These are phyloP conservation scores for Eucommia ulmoides DNA, from an alignment of 257 asterid species.

Conservation along the genomic window DNA sequence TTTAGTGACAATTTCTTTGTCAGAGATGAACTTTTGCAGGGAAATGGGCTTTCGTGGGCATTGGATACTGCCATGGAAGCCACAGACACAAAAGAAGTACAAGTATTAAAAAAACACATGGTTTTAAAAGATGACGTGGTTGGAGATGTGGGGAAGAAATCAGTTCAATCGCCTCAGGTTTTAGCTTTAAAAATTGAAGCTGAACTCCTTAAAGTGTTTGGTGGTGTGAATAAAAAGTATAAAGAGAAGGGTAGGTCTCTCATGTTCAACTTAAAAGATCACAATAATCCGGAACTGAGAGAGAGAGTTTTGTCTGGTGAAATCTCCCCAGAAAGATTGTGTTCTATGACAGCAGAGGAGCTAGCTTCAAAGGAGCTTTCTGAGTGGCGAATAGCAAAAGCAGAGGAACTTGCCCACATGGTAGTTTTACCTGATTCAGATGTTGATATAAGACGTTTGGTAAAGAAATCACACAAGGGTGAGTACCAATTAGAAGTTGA, in stretches of 20 bases:
- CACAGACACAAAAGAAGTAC: slow-evolving; percentile 36
- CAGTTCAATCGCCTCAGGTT: slow-evolving; percentile 29
- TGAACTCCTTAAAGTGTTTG: slow-evolving; percentile 17
- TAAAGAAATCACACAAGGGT: slow-evolving; percentile 98
- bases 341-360: slow-evolving; percentile 95
- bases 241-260: slow-evolving; percentile 96
- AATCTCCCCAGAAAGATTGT: slow-evolving; percentile 67
- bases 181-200: slow-evolving; percentile 24
- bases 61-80: slow-evolving; percentile 56
- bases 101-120: slow-evolving; percentile 2
- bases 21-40: slow-evolving; percentile 93
- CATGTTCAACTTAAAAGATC: slow-evolving; percentile 86
- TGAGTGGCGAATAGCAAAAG: slow-evolving; percentile 93
- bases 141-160: slow-evolving; percentile 7
- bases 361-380: slow-evolving; percentile 98
- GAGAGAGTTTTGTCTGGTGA: slow-evolving; percentile 86
- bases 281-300: slow-evolving; percentile 79
- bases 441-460: slow-evolving; percentile 66
- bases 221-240: slow-evolving; percentile 66
- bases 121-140: slow-evolving; percentile 7
- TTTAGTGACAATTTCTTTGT: slow-evolving; percentile 66
- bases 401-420: slow-evolving; percentile 86
- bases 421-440: slow-evolving; percentile 86
- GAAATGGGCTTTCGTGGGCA: slow-evolving; percentile 98
- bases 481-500: slow-evolving; percentile 87